phyloP scores from a whole-genome alignment of 768 basidiomycete species.

The Pleurotus eryngii region DNA sequence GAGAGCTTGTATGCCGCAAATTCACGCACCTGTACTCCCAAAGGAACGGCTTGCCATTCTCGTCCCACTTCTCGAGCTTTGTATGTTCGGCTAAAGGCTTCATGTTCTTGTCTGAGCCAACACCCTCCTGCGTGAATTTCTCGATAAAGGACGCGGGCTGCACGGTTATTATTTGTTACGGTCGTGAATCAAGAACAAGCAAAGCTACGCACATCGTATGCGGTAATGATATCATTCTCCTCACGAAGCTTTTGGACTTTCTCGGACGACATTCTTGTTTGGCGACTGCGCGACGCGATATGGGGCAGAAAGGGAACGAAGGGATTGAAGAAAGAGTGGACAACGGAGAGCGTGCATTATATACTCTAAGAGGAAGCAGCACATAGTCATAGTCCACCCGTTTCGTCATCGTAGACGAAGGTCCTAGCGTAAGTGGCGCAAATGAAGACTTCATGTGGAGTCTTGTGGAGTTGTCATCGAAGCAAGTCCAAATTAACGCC shows the following conservation, averaged over 20 bases:
- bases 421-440: too few species aligned
- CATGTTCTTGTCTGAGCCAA: conserved; percentile 22
- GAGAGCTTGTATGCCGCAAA: not conserved
- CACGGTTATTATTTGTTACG: conserved; percentile 45
- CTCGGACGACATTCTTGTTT: not conserved
- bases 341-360: too few species aligned
- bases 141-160: conserved; percentile 21
- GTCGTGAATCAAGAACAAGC: conserved; percentile 20
- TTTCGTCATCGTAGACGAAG: too few species aligned
- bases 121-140: not conserved
- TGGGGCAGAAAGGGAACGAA: too few species aligned
- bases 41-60: conserved; percentile 46
- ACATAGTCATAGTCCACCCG: too few species aligned
- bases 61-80: conserved; percentile 45
- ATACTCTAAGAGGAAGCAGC: too few species aligned
- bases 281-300: too few species aligned
- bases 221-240: conserved; percentile 26
- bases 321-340: too few species aligned
- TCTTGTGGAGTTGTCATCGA: too few species aligned
- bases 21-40: conserved; percentile 50
- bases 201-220: conserved; percentile 21
- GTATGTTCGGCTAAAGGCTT: conserved; percentile 25
- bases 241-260: not conserved
- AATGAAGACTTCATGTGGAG: too few species aligned
- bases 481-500: too few species aligned